Evolutionary conservation across 495 filamentous ascomycete species (phyloP).

Genomic region (Melanomma pulvis-pyrius): DNA sequence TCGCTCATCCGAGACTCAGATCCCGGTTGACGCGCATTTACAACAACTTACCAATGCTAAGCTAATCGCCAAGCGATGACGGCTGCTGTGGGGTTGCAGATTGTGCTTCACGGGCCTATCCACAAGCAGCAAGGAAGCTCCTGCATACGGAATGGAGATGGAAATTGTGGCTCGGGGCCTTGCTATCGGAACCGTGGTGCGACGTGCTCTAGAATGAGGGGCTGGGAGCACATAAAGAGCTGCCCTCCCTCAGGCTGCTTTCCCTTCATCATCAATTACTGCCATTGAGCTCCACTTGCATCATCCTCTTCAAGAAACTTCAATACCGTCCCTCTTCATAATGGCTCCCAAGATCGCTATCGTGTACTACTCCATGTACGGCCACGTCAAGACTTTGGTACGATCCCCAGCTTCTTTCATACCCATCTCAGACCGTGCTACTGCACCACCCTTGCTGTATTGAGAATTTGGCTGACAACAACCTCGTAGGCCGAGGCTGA

Average conservation of each 20-base stretch:
- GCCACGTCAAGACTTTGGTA: conserved; percentile 47
- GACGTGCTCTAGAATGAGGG: background rate
- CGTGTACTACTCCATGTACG: conserved; percentile 94
- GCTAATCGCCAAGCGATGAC: background rate
- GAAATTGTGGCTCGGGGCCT: too few relatives aligned
- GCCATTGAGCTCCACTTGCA: conserved; percentile 1
- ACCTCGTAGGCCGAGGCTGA: conserved; percentile 78
- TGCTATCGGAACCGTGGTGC: too few relatives aligned
- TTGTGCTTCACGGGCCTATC: background rate
- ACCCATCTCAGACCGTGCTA: background rate
- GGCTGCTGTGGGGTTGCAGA: background rate
- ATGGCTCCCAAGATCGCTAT: conserved; percentile 96
- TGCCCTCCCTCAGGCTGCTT: background rate
- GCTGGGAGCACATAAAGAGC: background rate
- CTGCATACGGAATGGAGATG: background rate
- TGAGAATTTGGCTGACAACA: conserved; percentile 2
- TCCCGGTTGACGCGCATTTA: background rate
- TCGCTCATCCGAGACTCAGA: background rate
- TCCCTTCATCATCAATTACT: background rate
- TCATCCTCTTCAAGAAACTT: background rate
- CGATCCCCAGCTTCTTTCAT: conserved; percentile 5
- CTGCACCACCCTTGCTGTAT: background rate
- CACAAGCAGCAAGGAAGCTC: background rate
- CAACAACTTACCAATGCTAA: conserved; percentile 1
- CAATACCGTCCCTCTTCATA: conserved; percentile 41